Conservation (phyloP, 345 rosid species). For the Brassica incana region DNA sequence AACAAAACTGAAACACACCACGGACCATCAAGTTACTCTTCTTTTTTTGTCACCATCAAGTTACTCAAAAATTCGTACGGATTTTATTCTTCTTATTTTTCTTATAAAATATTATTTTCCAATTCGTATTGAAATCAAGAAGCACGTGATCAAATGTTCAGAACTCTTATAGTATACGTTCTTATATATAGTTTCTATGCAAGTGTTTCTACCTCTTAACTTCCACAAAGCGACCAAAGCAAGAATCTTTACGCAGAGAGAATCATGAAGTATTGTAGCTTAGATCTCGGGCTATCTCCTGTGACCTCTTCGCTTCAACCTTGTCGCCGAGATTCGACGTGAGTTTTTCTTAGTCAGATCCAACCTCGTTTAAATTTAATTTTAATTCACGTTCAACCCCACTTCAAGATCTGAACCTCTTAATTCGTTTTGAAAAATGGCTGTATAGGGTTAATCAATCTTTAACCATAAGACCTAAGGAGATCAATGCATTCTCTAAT, state of each 20-base stretch:
- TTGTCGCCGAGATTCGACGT: constrained; percentile 8
- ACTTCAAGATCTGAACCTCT: neutral
- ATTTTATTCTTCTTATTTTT: neutral
- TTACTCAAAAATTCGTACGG: neutral
- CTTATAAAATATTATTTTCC: neutral
- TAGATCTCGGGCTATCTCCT: constrained; percentile 37
- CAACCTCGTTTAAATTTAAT: neutral
- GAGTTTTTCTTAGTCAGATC: neutral
- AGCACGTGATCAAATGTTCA: constrained; percentile 37
- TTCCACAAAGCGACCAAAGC: constrained; percentile 18
- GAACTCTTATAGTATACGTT: constrained; percentile 19
- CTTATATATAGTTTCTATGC: constrained; percentile 17
- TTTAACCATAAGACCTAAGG: neutral
- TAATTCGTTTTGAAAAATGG: neutral
- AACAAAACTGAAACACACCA: neutral
- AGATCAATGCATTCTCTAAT: neutral
- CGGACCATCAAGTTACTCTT: neutral
- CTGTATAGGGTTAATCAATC: neutral
- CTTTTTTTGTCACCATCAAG: neutral
- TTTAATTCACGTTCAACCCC: neutral
- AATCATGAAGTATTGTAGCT: constrained; percentile 29
- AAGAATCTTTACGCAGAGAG: constrained; percentile 11
- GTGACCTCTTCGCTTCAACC: constrained; percentile 13
- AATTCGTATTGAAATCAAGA: constrained; percentile 25
- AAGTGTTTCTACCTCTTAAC: neutral